These are phyloP conservation scores for Lactarius tabidus DNA, from an alignment of 768 basidiomycete species.

Conservation along the genomic window DNA sequence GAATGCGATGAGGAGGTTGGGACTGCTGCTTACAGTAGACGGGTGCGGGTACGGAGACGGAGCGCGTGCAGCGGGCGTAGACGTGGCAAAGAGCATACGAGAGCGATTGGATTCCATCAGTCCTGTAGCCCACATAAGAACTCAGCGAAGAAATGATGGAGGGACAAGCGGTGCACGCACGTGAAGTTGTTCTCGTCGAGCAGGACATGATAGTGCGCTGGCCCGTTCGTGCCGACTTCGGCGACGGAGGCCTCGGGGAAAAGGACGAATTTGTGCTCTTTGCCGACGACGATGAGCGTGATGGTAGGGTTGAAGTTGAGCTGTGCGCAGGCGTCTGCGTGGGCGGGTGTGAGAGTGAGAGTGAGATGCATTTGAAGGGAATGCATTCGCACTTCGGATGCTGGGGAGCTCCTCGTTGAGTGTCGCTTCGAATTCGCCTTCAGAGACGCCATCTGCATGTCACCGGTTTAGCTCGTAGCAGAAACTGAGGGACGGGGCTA, in stretches of 20 bases:
- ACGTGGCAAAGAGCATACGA: slow-evolving; percentile 77
- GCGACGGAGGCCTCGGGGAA: slow-evolving; percentile 38
- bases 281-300: slow-evolving; percentile 75
- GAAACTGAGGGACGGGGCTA: background rate
- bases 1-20: too few species aligned
- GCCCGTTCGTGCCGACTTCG: slow-evolving; percentile 44
- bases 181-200: slow-evolving; percentile 55
- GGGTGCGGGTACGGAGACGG: slow-evolving; percentile 77
- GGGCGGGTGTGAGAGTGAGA: too few species aligned
- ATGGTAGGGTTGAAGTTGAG: slow-evolving; percentile 58
- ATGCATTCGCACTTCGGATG: slow-evolving; percentile 45
- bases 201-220: slow-evolving; percentile 53
- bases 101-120: slow-evolving; percentile 62
- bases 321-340: slow-evolving; percentile 57
- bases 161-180: slow-evolving; percentile 34
- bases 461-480: background rate
- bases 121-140: slow-evolving; percentile 32
- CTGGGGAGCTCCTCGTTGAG: slow-evolving; percentile 50
- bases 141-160: too few species aligned
- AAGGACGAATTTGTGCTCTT: slow-evolving; percentile 63
- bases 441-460: slow-evolving; percentile 47
- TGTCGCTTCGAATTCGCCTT: slow-evolving; percentile 45
- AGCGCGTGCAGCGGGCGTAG: slow-evolving; percentile 75
- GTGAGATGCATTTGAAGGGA: background rate
- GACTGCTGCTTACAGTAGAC: slow-evolving; percentile 57